Evolutionary conservation across 2,329 filamentous ascomycete species (phyloP), one percentile per base, ranked within the genome.

Genomic region (Neofusicoccum ribis): DNA sequence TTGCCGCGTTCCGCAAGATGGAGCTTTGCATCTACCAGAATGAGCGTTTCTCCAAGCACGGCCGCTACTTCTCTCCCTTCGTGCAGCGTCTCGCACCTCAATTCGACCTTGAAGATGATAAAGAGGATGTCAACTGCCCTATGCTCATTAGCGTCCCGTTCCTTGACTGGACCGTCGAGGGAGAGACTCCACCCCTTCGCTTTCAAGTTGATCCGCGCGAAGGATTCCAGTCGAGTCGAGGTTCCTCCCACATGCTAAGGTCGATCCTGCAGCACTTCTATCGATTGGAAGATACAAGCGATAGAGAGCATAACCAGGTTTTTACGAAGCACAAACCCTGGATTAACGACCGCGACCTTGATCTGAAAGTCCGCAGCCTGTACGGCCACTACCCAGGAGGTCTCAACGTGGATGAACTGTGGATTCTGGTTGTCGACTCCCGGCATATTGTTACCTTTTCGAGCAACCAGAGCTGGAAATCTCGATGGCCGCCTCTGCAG

Each of bases 391-490:
- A 80, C 63, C 79, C 79, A 6, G 76, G 74, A 5, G 72, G 72
- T 9, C 70, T 81, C 11, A 79, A 80, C 58, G 78, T 80, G 2
- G 79, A 81, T 67, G 79, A 81, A 65, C 67, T 80, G 3, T 80
- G 79, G 79, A 75, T 80, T 17, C 70, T 81, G 3, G 76, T 76
- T 0, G 68, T 81, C 3, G 78, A 81, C 69, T 65, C 72, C 4
- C 70, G 76, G 31, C 78, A 81, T 64, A 72, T 80, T 27, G 77
- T 80, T 12, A 80, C 79, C 0, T 79, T 80, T 60, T 79, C 78
- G 0, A 77, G 73, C 54, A 80, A 80, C 58, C 78, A 80, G 65
- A 79, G 75, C 1, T 81, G 78, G 79, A 81, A 80, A 64, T 75
- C 77, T 9, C 70, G 76, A 0, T 81, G 77, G 78, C 78, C 78